Percentiles rank a stretch among this genome's conserved stretches.
Conservation (phyloP, 2,329 filamentous ascomycete species). For the Aureobasidium sp. region DNA sequence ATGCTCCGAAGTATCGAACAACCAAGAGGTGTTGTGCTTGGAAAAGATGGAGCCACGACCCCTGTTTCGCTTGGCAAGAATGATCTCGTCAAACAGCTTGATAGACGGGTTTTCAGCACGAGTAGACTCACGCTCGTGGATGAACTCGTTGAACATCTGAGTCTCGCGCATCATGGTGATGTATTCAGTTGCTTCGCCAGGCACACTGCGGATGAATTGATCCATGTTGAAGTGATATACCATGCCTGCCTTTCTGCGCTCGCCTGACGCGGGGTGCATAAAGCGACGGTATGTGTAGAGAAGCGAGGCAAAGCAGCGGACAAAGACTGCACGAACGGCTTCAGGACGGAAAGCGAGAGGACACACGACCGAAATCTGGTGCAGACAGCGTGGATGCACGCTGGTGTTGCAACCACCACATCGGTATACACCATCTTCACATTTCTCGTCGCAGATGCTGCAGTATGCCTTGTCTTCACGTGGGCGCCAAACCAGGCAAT, state of each 20-base stretch:
- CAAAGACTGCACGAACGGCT: conserved; percentile 61
- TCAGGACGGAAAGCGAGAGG: conserved; percentile 60
- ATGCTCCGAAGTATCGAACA: conserved; percentile 68
- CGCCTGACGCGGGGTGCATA: conserved; percentile 51
- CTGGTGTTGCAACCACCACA: conserved; percentile 57
- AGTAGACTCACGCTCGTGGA: conserved; percentile 69
- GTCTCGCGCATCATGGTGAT: conserved; percentile 58
- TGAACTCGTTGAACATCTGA: conserved; percentile 74
- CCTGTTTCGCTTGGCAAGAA: conserved; percentile 67
- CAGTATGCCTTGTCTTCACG: conserved; percentile 57
- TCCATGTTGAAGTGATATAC: conserved; percentile 61
- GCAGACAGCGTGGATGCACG: conserved; percentile 54
- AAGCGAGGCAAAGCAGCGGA: conserved; percentile 61
- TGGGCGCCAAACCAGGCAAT: conserved; percentile 63
- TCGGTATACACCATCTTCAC: conserved; percentile 66
- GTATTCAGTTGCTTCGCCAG: conserved; percentile 58
- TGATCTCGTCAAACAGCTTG: conserved; percentile 76
- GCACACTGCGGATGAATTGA: conserved; percentile 57
- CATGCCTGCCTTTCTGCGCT: conserved; percentile 56
- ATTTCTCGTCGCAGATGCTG: conserved; percentile 68
- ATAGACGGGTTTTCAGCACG: conserved; percentile 57
- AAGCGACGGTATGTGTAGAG: conserved; percentile 63
- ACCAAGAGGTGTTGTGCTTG: conserved; percentile 55
- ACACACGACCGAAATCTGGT: conserved; percentile 57
- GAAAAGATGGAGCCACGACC: conserved; percentile 60